Base-by-base conservation (phyloP, 495 filamentous ascomycete species). In the Hyphodiscus hymeniophilus region DNA sequence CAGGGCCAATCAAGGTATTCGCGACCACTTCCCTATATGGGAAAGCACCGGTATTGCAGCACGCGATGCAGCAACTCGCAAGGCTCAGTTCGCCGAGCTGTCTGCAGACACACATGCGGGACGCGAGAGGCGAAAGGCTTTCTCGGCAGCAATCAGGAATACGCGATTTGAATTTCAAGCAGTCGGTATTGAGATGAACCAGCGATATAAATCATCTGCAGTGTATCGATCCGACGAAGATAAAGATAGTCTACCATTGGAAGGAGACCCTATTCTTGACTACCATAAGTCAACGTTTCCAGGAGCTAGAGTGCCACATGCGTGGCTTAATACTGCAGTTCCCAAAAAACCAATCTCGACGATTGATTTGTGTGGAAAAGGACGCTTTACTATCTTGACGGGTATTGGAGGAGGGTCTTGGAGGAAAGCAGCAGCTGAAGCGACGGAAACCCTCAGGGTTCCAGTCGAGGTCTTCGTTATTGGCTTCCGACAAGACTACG, bases 121-220 rank as follows among this genome's bases (percentile, higher is more conserved):
- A 28, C 51, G 54, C 38, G 47, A 42, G 16, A 53, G 52, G 3
- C 56, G 65, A 11, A 44, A 33, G 3, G 21, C 46, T 8, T 42
- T 63, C 39, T 60, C 53, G 5, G 18, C 38, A 0, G 65, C 58
- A 2, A 58, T 72, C 28, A 54, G 65, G 35, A 53, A 53, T 10
- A 69, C 61, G 0, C 50, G 55, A 3, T 59, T 61, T 32, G 68
- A 70, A 52, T 60, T 64, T 24, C 60, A 70, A 39, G 68, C 61
- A 0, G 51, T 70, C 7, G 68, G 68, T 16, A 61, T 68, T 31
- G 59, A 72, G 55, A 70, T 72, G 68, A 66, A 65, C 51, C 68
- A 70, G 47, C 50, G 43, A 2, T 71, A 72, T 45, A n/a, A 6
- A n/a, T 60, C 58, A 17, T 13, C 24, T n/a, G 52, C 46, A 3